phyloP scores from a whole-genome alignment of 1,284 basidiomycete genomes.

The Apiotrichum veenhuisii region DNA sequence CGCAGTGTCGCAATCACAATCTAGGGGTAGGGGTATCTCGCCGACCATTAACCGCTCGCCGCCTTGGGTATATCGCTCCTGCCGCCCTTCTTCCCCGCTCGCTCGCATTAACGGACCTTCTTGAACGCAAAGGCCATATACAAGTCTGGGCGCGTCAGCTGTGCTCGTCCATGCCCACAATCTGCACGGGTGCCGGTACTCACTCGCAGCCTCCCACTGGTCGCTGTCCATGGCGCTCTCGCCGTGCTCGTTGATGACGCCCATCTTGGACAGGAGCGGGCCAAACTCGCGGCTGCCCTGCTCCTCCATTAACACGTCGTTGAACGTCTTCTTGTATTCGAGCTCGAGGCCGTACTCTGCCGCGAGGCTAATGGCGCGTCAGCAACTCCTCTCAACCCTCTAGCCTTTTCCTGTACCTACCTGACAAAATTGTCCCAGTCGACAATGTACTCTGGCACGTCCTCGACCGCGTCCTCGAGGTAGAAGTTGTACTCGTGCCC shows the following conservation, averaged over 20 bases:
- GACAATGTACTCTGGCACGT: slow-evolving; percentile 96
- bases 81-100: too few relatives aligned
- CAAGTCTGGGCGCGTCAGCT: slow-evolving; percentile 57
- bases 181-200: slow-evolving; percentile 46
- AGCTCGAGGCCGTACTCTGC: slow-evolving; percentile 71
- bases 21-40: too few relatives aligned
- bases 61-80: too few relatives aligned
- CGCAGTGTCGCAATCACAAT: too few relatives aligned
- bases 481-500: slow-evolving; percentile 94
- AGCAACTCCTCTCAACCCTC: not conserved
- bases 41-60: too few relatives aligned
- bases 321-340: slow-evolving; percentile 81
- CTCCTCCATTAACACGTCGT: slow-evolving; percentile 76
- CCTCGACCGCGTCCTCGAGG: slow-evolving; percentile 88
- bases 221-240: slow-evolving; percentile 85
- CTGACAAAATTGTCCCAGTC: slow-evolving; percentile 86
- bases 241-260: slow-evolving; percentile 74
- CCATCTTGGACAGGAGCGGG: slow-evolving; percentile 77
- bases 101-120: slow-evolving; percentile 56
- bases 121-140: slow-evolving; percentile 80
- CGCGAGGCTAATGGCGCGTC: slow-evolving; percentile 57
- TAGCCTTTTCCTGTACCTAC: not conserved
- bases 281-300: slow-evolving; percentile 70
- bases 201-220: slow-evolving; percentile 95
- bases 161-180: too few relatives aligned